Percentiles rank a stretch among this genome's conserved stretches.
Evolutionary conservation across 192 early-diverging fungal genomes (phyloP).

Genomic region (Linnemannia elongata): DNA sequence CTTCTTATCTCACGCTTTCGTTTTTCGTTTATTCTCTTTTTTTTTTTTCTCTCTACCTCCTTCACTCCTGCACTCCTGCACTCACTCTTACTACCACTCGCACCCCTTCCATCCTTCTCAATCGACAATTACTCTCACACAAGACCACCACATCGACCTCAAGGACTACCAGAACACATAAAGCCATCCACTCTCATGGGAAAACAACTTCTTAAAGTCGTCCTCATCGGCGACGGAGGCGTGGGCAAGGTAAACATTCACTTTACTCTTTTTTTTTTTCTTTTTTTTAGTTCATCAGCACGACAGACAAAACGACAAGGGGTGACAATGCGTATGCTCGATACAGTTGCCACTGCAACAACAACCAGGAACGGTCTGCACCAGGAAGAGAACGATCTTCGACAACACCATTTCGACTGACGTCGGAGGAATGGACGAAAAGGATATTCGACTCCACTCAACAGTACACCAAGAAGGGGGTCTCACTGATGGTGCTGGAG

Average conservation of each 20-base stretch:
- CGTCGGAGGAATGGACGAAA: no score
- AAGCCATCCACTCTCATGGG: slow-evolving; percentile 35
- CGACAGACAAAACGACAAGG: no score
- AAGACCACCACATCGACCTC: neutral
- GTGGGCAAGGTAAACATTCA: slow-evolving; percentile 64
- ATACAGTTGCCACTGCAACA: no score
- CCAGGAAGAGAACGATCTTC: no score
- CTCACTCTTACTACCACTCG: neutral
- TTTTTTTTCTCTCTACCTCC: neutral
- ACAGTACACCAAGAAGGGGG: no score
- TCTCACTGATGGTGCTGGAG: no score
- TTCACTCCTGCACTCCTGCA: neutral
- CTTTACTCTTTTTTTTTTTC: neutral
- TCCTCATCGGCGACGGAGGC: slow-evolving; percentile 68
- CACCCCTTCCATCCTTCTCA: neutral
- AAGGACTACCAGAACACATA: neutral
- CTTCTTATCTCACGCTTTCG: neutral
- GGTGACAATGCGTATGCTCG: no score
- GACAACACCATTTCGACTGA: no score
- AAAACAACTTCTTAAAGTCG: slow-evolving; percentile 67
- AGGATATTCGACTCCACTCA: no score
- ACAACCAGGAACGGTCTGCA: no score
- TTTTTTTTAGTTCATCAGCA: no score
- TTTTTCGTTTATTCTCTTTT: neutral
- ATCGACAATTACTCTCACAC: neutral